These are phyloP conservation scores for Saccharomyces hybrid DNA, from an alignment of 1,139 yeast species.

Conservation along the genomic window DNA sequence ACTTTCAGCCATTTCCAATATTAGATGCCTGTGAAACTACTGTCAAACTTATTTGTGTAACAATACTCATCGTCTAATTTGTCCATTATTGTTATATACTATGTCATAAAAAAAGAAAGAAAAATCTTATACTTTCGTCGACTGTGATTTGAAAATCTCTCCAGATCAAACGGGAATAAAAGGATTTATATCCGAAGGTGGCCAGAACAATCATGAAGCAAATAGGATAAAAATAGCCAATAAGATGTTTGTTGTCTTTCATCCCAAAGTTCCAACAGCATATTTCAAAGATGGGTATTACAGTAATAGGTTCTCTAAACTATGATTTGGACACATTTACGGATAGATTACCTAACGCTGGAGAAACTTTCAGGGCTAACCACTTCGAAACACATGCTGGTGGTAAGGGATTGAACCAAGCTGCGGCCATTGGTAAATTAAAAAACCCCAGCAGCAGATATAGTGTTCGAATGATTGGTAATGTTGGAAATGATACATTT, in stretches of 20 bases:
- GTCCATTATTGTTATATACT: not conserved
- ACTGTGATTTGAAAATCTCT: not conserved
- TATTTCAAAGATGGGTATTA: conserved; percentile 33
- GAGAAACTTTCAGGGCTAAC: conserved; percentile 74
- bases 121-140: not conserved
- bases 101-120: not conserved
- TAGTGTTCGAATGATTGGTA: conserved; percentile 66
- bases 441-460: conserved; percentile 24
- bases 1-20: not conserved
- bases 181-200: not conserved
- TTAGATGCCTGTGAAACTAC: not conserved
- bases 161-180: not conserved
- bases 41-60: not conserved
- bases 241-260: not conserved
- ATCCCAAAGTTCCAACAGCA: not conserved
- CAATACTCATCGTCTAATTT: not conserved
- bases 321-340: conserved; percentile 85
- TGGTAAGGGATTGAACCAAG: conserved; percentile 92
- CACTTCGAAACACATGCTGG: conserved; percentile 85
- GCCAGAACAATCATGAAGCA: not conserved
- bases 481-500: conserved; percentile 71
- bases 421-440: conserved; percentile 64
- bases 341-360: conserved; percentile 62
- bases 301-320: conserved; percentile 80
- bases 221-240: not conserved